Evolutionary conservation across 2,329 filamentous ascomycete genomes (phyloP), one percentile per base, ranked within the genome.

Genomic region (Alternaria infectoria): DNA sequence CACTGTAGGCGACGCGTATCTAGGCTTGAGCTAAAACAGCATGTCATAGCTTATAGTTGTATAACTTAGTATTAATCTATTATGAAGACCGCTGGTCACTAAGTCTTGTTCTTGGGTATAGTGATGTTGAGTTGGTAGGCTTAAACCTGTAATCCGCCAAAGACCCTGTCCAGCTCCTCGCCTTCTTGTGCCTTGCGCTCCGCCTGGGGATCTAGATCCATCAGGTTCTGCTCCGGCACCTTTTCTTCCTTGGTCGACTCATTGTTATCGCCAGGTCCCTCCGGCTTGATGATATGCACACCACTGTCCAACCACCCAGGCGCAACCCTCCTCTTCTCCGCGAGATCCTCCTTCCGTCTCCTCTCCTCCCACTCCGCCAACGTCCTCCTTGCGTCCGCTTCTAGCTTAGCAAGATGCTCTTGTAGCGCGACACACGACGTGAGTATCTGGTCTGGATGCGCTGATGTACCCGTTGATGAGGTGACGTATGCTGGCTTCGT

Each of bases 271-370:
- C 13, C 71, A 57, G 73, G 72, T 36, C 69, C 86, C 80, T 91
- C 88, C 0, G 92, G 92, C 79, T 91, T 86, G 55, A 95, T 78
- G 51, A 95, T 81, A 57, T 76, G 88, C 17, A 79, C 78, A 54
- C 87, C 86, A 59, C 92, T 90, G 72, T 95, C 92, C 70, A 95
- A 81, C 90, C 91, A 96, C 0, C 92, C 92, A 0, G 92, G 92
- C 11, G 92, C 92, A 17, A 93, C 86, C 58, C 91, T 84, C 69
- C 93, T 84, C 85, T 93, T 95, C 86, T 94, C 91, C 5, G 90
- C 90, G 65, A 94, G 82, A 66, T 94, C 91, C 61, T 89, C 84
- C 43, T 86, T 87, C 61, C 79, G 81, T 61, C 91, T 88, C 4
- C 81, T 85, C 64, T 90, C 88, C 70, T 96, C 90, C 82, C 96